These are phyloP conservation scores for Delonix regia DNA, from an alignment of 306 rosid genomes.

Conservation along the genomic window DNA sequence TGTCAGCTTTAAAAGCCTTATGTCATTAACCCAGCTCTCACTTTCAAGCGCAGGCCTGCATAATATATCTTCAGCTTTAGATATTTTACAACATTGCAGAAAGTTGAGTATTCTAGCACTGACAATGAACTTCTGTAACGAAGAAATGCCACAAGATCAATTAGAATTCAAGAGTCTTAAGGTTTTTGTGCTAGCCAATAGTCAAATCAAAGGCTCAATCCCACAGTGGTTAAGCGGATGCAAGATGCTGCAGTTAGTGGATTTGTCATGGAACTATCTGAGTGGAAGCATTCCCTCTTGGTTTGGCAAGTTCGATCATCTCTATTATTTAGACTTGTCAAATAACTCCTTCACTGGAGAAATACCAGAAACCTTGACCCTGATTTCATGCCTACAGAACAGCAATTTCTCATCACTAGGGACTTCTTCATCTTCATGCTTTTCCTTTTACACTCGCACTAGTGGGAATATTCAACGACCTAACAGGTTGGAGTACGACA, in stretches of 20 bases:
- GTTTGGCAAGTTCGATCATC: conserved; percentile 40
- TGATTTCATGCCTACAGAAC: conserved; percentile 7
- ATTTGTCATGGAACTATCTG: conserved; percentile 55
- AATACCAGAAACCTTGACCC: conserved; percentile 40
- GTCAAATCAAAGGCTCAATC: conserved; percentile 47
- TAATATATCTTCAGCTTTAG: conserved; percentile 44
- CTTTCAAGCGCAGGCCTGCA: conserved; percentile 29
- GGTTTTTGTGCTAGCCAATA: conserved; percentile 38
- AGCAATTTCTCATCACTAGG: conserved; percentile 22
- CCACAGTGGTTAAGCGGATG: conserved; percentile 56
- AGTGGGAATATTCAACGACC: neutral
- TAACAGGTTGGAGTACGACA: conserved; percentile 6
- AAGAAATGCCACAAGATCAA: conserved; percentile 38
- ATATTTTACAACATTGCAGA: conserved; percentile 42
- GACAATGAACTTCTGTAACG: conserved; percentile 37
- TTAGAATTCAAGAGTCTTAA: conserved; percentile 41
- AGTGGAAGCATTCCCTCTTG: conserved; percentile 41
- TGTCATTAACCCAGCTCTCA: conserved; percentile 32
- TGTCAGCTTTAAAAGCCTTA: conserved; percentile 32
- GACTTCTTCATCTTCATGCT: neutral
- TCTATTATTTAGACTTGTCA: conserved; percentile 43
- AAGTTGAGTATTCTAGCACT: conserved; percentile 40
- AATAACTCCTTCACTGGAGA: conserved; percentile 52
- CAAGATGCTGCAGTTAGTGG: conserved; percentile 45
- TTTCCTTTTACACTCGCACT: neutral